A percentile compares a stretch with the other conserved stretches of the same genome.
These are phyloP conservation scores for Monosporascus sp. DNA, from an alignment of 2,329 filamentous ascomycete species.

Conservation along the genomic window DNA sequence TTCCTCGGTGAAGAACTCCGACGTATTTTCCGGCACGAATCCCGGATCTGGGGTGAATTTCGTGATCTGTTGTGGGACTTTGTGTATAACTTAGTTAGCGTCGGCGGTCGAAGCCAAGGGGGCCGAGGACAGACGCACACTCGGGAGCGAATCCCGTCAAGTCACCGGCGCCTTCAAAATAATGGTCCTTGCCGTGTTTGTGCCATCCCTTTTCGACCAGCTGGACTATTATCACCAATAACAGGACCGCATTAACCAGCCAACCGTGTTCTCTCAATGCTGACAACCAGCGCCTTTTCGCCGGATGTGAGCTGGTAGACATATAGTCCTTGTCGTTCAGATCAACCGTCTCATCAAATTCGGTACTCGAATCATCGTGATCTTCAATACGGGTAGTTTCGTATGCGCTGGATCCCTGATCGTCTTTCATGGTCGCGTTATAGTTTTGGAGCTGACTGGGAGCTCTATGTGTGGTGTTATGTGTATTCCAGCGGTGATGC, in stretches of 20 bases:
- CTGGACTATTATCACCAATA: slow-evolving; percentile 30
- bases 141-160: slow-evolving; percentile 35
- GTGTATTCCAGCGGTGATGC: not conserved
- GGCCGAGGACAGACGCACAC: slow-evolving; percentile 19
- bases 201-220: slow-evolving; percentile 26
- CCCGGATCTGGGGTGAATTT: slow-evolving; percentile 31
- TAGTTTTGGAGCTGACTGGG: not conserved
- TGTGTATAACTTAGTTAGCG: not conserved
- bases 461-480: not conserved
- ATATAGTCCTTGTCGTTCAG: slow-evolving; percentile 25
- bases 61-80: slow-evolving; percentile 34
- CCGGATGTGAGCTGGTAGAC: slow-evolving; percentile 6
- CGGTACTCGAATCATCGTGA: slow-evolving; percentile 20
- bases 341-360: slow-evolving; percentile 23
- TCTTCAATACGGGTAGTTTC: slow-evolving; percentile 15
- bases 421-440: slow-evolving; percentile 4
- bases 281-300: slow-evolving; percentile 8
- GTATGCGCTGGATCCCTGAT: slow-evolving; percentile 3
- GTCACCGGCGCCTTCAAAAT: slow-evolving; percentile 31
- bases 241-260: slow-evolving; percentile 29
- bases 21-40: slow-evolving; percentile 33
- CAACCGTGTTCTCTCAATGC: slow-evolving; percentile 20
- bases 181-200: slow-evolving; percentile 10
- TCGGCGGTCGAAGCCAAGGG: not conserved
- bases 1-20: slow-evolving; percentile 32